Conservation (phyloP, 2,329 filamentous ascomycete genomes). For the Ustilaginoidea virens region DNA sequence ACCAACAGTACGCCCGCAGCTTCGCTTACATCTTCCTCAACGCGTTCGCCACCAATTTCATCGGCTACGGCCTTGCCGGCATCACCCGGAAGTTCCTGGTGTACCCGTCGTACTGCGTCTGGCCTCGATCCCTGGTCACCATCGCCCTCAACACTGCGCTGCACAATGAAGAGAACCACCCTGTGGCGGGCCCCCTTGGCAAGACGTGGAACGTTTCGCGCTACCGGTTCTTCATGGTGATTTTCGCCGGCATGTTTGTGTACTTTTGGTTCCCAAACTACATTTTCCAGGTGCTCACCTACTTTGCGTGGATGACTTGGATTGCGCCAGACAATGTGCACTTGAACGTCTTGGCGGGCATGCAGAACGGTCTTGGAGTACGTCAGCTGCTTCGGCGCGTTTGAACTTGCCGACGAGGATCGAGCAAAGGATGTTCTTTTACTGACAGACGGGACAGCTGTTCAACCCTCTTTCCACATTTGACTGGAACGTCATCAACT, state of each 20-base stretch:
- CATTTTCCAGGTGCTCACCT: constrained; percentile 29
- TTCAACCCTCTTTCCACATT: constrained; percentile 25
- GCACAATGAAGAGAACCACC: constrained; percentile 22
- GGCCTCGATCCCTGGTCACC: constrained; percentile 35
- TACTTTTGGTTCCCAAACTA: constrained; percentile 40
- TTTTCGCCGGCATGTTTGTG: constrained; percentile 30
- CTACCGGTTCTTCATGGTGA: constrained; percentile 28
- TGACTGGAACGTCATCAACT: constrained; percentile 25
- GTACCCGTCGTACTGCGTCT: constrained; percentile 35
- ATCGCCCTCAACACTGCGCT: constrained; percentile 34
- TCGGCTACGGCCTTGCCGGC: constrained; percentile 40
- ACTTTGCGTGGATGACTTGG: constrained; percentile 39
- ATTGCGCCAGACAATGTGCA: constrained; percentile 28
- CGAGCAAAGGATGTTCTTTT: too few species aligned
- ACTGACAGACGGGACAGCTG: constrained; percentile 1
- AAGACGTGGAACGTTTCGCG: constrained; percentile 25
- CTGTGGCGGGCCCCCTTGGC: constrained; percentile 14
- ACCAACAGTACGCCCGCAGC: constrained; percentile 30
- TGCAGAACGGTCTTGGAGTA: constrained; percentile 20
- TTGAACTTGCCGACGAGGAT: too few species aligned
- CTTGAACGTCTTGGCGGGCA: constrained; percentile 21
- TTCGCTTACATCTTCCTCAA: constrained; percentile 35
- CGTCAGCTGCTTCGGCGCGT: too few species aligned
- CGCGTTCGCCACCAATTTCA: constrained; percentile 34
- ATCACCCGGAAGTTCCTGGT: constrained; percentile 33